phyloP scores from a whole-genome alignment of 768 basidiomycete genomes.

The Vishniacozyma victoriae region DNA sequence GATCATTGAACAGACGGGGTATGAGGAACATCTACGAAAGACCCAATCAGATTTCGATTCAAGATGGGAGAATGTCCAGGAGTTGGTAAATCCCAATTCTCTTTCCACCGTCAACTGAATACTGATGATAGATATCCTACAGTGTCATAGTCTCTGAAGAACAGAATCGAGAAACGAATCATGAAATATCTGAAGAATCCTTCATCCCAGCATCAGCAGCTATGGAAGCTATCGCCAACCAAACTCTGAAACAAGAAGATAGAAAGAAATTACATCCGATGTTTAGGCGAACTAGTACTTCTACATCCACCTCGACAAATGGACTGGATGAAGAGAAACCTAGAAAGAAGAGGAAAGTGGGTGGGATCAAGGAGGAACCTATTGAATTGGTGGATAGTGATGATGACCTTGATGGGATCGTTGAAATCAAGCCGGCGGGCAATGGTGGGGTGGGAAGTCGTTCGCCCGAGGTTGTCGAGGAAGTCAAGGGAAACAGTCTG shows the following conservation, averaged over 20 bases:
- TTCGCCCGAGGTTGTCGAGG: conserved; percentile 2
- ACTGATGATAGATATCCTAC: conserved; percentile 32
- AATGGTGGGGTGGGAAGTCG: no score
- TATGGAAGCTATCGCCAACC: conserved; percentile 25
- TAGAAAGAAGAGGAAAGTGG: conserved; percentile 5
- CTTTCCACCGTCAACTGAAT: neutral
- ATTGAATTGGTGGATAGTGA: conserved; percentile 40
- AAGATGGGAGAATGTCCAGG: conserved; percentile 79
- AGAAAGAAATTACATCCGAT: conserved; percentile 27
- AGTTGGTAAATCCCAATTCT: conserved; percentile 51
- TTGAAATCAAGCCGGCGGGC: neutral
- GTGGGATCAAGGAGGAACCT: conserved; percentile 17
- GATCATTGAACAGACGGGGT: conserved; percentile 58
- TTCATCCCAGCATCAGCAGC: conserved; percentile 30
- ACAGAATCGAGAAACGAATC: conserved; percentile 50
- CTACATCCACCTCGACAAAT: conserved; percentile 6
- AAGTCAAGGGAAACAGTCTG: neutral
- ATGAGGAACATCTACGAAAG: conserved; percentile 63
- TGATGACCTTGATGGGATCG: conserved; percentile 12
- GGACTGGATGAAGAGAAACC: neutral
- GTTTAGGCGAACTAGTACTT: conserved; percentile 23
- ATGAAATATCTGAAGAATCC: conserved; percentile 16
- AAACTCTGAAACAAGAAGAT: conserved; percentile 8
- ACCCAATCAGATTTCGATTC: conserved; percentile 65
- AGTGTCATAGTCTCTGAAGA: conserved; percentile 42